Conservation (phyloP, 1,284 basidiomycete species). For the Boletus semigastroideus region DNA sequence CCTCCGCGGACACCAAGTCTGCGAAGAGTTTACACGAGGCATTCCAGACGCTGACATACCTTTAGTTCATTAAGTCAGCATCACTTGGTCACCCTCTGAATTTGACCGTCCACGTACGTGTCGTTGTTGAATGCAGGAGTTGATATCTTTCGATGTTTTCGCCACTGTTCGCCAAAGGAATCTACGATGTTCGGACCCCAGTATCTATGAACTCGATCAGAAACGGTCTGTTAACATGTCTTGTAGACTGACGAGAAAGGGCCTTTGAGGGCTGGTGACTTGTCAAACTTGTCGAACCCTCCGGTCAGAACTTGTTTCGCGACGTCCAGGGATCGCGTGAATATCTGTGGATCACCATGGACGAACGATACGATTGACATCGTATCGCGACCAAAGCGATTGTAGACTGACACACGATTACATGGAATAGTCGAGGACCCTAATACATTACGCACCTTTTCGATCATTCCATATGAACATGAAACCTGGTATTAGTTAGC, state of each 20-base stretch:
- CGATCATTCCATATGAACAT: neutral
- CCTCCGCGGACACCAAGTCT: slow-evolving; percentile 44
- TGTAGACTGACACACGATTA: neutral
- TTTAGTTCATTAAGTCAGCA: neutral
- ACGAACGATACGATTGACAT: neutral
- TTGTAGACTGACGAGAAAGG: neutral
- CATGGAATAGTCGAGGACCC: too few species aligned
- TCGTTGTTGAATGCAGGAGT: slow-evolving; percentile 1
- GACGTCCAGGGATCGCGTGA: neutral
- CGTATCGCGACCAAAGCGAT: neutral
- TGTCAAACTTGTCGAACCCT: neutral
- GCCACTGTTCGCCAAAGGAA: neutral
- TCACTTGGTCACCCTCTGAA: neutral
- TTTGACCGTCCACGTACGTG: neutral
- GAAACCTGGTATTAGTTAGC: neutral
- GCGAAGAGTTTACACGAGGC: slow-evolving; percentile 30
- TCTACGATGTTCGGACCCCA: slow-evolving; percentile 2
- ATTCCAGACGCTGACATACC: slow-evolving; percentile 38
- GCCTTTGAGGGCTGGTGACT: neutral
- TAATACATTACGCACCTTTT: neutral
- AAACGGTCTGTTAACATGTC: neutral
- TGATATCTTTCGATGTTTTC: neutral
- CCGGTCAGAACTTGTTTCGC: neutral
- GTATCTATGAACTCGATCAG: neutral
- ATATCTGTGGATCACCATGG: neutral